phyloP scores from a whole-genome alignment of 345 rosid species.

The Brassica napus region DNA sequence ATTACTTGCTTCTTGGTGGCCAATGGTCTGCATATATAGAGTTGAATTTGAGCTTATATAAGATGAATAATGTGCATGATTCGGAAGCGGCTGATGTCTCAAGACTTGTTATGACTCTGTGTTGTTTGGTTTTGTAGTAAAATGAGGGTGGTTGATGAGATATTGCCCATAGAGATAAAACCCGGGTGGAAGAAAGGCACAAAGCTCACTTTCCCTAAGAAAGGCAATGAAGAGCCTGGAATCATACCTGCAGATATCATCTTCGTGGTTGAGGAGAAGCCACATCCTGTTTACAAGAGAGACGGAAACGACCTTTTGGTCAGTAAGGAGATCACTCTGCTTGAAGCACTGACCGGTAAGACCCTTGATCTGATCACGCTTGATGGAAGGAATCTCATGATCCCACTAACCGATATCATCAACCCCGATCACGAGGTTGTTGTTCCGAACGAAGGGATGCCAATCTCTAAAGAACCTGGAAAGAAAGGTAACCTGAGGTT shows the following conservation, averaged over 20 bases:
- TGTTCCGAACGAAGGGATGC: constrained; percentile 92
- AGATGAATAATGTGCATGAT: neutral
- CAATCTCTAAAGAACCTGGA: constrained; percentile 78
- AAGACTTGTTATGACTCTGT: constrained; percentile 12
- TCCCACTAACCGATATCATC: constrained; percentile 69
- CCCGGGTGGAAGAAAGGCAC: constrained; percentile 99
- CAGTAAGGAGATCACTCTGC: constrained; percentile 70
- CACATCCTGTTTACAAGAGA: constrained; percentile 74
- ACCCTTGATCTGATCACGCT: constrained; percentile 62
- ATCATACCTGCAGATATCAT: constrained; percentile 76
- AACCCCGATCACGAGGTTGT: constrained; percentile 80
- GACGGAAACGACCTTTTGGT: constrained; percentile 80
- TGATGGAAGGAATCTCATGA: constrained; percentile 72
- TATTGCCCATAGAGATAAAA: constrained; percentile 78
- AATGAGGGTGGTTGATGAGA: constrained; percentile 62
- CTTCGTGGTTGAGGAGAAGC: constrained; percentile 83
- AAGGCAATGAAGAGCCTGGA: constrained; percentile 85
- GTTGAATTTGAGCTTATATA: constrained; percentile 2
- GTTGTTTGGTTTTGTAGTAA: constrained; percentile 52
- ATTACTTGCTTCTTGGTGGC: neutral
- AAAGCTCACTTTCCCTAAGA: constrained; percentile 84
- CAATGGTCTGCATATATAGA: constrained; percentile 8
- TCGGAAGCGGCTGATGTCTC: too few relatives aligned
- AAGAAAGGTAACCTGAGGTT: constrained; percentile 79
- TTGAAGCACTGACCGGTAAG: constrained; percentile 88